Conservation (phyloP, 495 filamentous ascomycete genomes). For the Aspergillus homomorphus region DNA sequence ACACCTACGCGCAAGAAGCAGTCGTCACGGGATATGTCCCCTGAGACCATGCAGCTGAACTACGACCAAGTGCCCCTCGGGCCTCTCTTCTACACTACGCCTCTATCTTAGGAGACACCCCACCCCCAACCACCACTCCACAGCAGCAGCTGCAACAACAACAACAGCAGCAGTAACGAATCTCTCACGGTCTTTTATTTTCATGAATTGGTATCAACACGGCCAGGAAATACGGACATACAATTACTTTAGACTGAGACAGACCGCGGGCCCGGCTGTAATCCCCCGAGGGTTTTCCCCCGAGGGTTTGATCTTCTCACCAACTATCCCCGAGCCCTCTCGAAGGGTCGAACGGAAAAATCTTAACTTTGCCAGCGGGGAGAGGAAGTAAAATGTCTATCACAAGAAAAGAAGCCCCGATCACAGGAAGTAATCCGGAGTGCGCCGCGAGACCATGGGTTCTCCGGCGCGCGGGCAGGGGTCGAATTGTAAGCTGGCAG, state of each 20-base stretch:
- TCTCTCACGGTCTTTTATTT: constrained; percentile 38
- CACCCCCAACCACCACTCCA: not conserved
- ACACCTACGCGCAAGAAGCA: no score
- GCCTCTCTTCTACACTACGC: no score
- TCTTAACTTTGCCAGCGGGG: constrained; percentile 22
- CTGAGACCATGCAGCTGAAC: no score
- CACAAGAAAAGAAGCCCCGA: constrained; percentile 24
- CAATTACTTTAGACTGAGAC: constrained; percentile 31
- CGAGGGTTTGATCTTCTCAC: constrained; percentile 11
- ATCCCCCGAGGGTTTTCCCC: no score
- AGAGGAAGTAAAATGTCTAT: constrained; percentile 35
- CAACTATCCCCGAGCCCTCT: constrained; percentile 32
- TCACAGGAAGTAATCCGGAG: constrained; percentile 97
- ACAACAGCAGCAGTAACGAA: not conserved
- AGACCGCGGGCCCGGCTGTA: constrained; percentile 27
- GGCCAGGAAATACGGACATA: constrained; percentile 39
- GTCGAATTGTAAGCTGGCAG: constrained; percentile 91
- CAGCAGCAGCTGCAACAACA: not conserved
- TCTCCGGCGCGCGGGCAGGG: constrained; percentile 96
- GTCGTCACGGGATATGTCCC: no score
- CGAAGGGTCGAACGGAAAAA: constrained; percentile 18
- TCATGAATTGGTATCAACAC: constrained; percentile 51
- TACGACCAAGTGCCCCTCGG: no score
- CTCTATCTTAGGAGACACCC: not conserved
- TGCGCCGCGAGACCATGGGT: constrained; percentile 96